Conservation (phyloP, 441 rosid species). For the Arabidopsis hybrid region DNA sequence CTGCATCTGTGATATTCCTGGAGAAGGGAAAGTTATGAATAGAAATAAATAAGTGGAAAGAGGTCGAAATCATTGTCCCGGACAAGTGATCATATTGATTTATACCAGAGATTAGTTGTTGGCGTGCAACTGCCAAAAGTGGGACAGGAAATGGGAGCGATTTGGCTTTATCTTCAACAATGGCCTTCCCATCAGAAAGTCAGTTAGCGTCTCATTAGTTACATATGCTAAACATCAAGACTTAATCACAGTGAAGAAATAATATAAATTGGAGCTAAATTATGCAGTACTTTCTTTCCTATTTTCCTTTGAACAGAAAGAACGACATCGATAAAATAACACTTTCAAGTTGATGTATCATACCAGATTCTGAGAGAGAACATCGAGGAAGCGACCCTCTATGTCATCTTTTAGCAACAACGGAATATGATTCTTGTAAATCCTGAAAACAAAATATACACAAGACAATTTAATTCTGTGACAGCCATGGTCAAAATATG, state of each 20-base stretch:
- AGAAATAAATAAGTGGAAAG: conserved; percentile 27
- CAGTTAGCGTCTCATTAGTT: conserved; percentile 41
- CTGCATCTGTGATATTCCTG: conserved; percentile 68
- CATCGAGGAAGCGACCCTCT: conserved; percentile 58
- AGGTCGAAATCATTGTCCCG: conserved; percentile 5
- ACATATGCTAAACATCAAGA: conserved; percentile 30
- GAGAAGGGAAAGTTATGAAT: conserved; percentile 40
- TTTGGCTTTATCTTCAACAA: conserved; percentile 76
- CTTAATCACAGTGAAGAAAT: conserved; percentile 4
- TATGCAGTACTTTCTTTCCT: not conserved
- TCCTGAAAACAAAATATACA: conserved; percentile 55
- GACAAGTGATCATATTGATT: not conserved
- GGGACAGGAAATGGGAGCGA: conserved; percentile 82
- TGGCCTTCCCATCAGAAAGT: conserved; percentile 59
- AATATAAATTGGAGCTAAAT: not conserved
- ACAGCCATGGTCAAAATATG: conserved; percentile 8
- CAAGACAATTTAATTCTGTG: conserved; percentile 12
- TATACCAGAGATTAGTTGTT: conserved; percentile 86
- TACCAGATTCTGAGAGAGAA: conserved; percentile 74
- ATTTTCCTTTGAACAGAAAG: not conserved
- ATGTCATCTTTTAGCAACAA: conserved; percentile 61
- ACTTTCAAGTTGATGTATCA: conserved; percentile 37
- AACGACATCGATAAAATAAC: not conserved
- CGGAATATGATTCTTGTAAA: conserved; percentile 79
- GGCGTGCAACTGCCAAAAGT: conserved; percentile 82